Evolutionary conservation across 345 rosid genomes (phyloP), one percentile per base, ranked within the genome.

Genomic region (Eucalyptus cloeziana): DNA sequence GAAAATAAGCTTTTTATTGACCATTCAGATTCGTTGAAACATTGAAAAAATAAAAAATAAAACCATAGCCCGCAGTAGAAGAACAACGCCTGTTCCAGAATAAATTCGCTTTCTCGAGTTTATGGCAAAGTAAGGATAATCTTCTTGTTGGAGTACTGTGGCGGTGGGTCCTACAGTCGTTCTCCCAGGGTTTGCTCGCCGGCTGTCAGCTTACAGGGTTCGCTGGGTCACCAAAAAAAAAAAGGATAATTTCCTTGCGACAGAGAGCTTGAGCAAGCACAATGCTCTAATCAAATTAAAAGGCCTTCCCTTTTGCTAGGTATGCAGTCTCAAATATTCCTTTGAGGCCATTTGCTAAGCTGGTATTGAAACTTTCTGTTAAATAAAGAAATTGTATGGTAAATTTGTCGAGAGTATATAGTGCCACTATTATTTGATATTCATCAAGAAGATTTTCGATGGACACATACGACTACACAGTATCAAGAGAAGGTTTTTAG

Each of bases 331-430:
- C 9, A 14, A 30, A 13, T 2, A 13, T 30, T 17, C 33, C 33
- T 64, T n/a, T n/a, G 33, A 4, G 10, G 10, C 76, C 17, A n/a
- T n/a, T 2, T n/a, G 22, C 40, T 64, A 64, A 64, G 40, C 22
- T 64, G 1, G 10, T n/a, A n/a, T 64, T 15, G 22, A 64, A 64
- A 64, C 21, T 64, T n/a, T 14, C 0, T n/a, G 19, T 64, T 0
- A n/a, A 4, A 64, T 64, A n/a, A 64, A 64, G 0, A n/a, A 64
- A n/a, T n/a, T n/a, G 17, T n/a, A n/a, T 1, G 40, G 40, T 64
- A n/a, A n/a, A 33, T 2, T 64, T 64, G 76, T n/a, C 3, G 19
- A n/a, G 11, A 64, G 6, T 64, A 64, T n/a, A n/a, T 17, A 7
- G 33, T n/a, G 21, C 76, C 40, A n/a, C 10, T 13, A n/a, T n/a